Conservation (phyloP, 768 basidiomycete species). For the Boletus huronensis region DNA sequence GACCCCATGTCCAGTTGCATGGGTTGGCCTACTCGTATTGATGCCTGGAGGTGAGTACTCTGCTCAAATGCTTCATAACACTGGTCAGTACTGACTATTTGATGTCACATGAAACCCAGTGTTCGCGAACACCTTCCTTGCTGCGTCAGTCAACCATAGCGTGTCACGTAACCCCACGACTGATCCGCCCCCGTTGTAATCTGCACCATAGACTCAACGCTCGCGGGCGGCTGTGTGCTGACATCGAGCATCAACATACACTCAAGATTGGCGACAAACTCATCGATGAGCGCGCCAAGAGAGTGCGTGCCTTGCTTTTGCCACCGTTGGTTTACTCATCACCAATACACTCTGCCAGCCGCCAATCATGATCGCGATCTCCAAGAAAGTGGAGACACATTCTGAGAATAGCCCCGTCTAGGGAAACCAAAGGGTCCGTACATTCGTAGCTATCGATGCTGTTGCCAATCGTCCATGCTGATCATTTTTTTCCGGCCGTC, state of each 20-base stretch:
- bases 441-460: neutral
- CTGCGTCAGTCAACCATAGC: conserved; percentile 11
- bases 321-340: neutral
- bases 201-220: conserved; percentile 9
- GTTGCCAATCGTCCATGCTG: neutral
- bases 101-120: conserved; percentile 2
- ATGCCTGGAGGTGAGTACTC: conserved; percentile 19
- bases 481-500: neutral
- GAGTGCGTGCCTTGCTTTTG: conserved; percentile 1
- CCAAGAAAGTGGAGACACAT: conserved; percentile 4
- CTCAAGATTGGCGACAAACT: neutral
- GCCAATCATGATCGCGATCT: conserved; percentile 16
- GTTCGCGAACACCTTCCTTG: conserved; percentile 17
- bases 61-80: no score
- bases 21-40: conserved; percentile 13
- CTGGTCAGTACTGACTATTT: neutral
- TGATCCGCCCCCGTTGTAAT: neutral
- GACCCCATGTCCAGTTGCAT: conserved; percentile 2
- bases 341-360: conserved; percentile 6
- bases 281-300: conserved; percentile 1
- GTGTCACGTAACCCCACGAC: neutral
- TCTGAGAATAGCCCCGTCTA: conserved; percentile 9
- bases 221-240: conserved; percentile 3
- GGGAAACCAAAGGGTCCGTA: neutral
- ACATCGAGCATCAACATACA: conserved; percentile 14